phyloP scores from a whole-genome alignment of 495 filamentous ascomycete genomes.

The Penicillium maclennaniae region DNA sequence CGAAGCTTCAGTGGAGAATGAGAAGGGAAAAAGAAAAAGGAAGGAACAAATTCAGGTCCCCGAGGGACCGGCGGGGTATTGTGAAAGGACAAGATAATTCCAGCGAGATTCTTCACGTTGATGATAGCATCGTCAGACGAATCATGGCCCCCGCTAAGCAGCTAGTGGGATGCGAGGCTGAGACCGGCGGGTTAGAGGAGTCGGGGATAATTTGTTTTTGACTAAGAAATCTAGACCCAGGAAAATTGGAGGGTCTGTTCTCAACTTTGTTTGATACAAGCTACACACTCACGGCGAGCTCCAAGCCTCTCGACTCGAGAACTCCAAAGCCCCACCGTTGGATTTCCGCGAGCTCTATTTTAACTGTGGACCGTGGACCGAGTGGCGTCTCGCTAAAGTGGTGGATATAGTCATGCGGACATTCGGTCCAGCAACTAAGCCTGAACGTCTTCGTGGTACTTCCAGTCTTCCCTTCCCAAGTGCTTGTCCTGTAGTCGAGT shows the following conservation, averaged over 20 bases:
- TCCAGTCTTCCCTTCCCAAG: too few relatives aligned
- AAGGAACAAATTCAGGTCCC: constrained; percentile 24
- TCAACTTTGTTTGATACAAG: constrained; percentile 6
- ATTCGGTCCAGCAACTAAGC: too few relatives aligned
- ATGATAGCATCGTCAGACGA: constrained; percentile 6
- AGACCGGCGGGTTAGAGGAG: neutral
- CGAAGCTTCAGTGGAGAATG: neutral
- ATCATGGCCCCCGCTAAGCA: constrained; percentile 13
- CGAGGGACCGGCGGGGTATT: constrained; percentile 19
- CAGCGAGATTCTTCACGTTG: constrained; percentile 14
- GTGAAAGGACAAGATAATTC: neutral
- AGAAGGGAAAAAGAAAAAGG: constrained; percentile 6
- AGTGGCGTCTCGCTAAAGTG: neutral
- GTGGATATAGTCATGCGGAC: too few relatives aligned
- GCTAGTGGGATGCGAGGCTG: constrained; percentile 15
- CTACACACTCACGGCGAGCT: neutral
- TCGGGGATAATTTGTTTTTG: constrained; percentile 1
- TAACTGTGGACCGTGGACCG: neutral
- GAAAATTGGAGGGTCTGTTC: constrained; percentile 5
- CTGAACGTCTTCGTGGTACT: too few relatives aligned
- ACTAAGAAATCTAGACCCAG: neutral
- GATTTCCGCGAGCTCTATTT: neutral
- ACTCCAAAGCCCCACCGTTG: neutral
- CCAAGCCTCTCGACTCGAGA: neutral
- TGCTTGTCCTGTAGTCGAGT: too few relatives aligned